Conservation (phyloP, 2,329 filamentous ascomycete genomes). For the Septoria linicola region DNA sequence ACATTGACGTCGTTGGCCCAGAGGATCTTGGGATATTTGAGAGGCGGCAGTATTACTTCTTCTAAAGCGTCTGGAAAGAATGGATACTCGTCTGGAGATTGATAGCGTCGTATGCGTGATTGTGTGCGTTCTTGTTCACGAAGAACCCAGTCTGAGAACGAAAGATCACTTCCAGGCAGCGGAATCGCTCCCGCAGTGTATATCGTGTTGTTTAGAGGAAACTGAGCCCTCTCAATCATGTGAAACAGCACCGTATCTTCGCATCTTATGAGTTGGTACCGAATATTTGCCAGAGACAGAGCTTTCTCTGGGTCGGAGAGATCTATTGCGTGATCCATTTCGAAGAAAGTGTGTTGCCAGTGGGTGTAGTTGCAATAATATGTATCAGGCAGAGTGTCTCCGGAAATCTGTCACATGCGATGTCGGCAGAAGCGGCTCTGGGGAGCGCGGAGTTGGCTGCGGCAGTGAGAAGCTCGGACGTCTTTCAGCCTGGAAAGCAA, state of each 20-base stretch:
- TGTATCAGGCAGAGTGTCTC: too few relatives aligned
- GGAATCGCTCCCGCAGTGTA: conserved; percentile 77
- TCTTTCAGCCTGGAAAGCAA: too few relatives aligned
- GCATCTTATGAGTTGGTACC: conserved; percentile 75
- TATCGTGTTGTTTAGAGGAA: conserved; percentile 85
- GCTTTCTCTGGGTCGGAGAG: conserved; percentile 81
- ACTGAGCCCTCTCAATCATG: conserved; percentile 96
- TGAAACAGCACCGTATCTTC: conserved; percentile 98
- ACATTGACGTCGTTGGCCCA: conserved; percentile 87
- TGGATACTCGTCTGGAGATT: conserved; percentile 94
- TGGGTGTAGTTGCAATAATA: neutral
- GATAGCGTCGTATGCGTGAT: conserved; percentile 88
- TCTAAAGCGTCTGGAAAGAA: conserved; percentile 86
- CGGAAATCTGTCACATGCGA: neutral
- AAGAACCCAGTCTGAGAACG: conserved; percentile 93
- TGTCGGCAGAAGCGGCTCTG: neutral
- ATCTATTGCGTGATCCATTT: conserved; percentile 89
- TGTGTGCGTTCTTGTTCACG: conserved; percentile 86
- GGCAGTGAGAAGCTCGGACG: too few relatives aligned
- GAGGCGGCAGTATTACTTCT: conserved; percentile 77
- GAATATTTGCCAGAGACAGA: conserved; percentile 85
- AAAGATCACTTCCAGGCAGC: conserved; percentile 70
- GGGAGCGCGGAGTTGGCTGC: neutral
- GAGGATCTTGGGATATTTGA: conserved; percentile 84
- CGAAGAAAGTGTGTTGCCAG: neutral